phyloP scores from a whole-genome alignment of 768 basidiomycete genomes.

The Ramaria rubella region DNA sequence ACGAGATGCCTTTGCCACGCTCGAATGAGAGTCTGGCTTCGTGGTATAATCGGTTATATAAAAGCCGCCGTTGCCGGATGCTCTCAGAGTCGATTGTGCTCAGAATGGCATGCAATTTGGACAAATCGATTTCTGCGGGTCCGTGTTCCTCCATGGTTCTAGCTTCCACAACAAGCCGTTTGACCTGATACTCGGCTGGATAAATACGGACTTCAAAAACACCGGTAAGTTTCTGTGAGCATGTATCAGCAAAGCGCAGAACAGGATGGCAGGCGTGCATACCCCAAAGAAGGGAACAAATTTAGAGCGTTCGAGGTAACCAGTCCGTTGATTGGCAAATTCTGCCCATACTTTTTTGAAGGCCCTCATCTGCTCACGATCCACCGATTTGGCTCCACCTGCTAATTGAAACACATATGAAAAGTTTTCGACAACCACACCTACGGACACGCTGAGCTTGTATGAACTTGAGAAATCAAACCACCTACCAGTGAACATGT shows the following conservation, averaged over 20 bases:
- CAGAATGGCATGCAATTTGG: slow-evolving; percentile 52
- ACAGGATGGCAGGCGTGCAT: slow-evolving; percentile 26
- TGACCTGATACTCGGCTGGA: slow-evolving; percentile 57
- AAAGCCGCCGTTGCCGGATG: slow-evolving; percentile 58
- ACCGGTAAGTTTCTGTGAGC: slow-evolving; percentile 64
- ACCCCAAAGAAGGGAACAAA: slow-evolving; percentile 82
- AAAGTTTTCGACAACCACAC: slow-evolving; percentile 93
- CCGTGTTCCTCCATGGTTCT: slow-evolving; percentile 12
- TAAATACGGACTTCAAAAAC: slow-evolving; percentile 88
- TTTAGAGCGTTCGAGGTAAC: slow-evolving; percentile 61
- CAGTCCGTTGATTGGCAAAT: slow-evolving; percentile 72
- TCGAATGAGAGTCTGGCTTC: slow-evolving; percentile 76
- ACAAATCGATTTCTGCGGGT: slow-evolving; percentile 52
- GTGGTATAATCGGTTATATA: slow-evolving; percentile 76
- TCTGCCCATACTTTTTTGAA: slow-evolving; percentile 95
- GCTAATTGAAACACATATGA: slow-evolving; percentile 91
- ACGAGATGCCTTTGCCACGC: slow-evolving; percentile 76
- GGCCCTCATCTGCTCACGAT: slow-evolving; percentile 83
- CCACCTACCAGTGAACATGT: slow-evolving; percentile 79
- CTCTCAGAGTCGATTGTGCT: slow-evolving; percentile 55
- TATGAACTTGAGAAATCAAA: background rate
- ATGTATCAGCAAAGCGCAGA: background rate
- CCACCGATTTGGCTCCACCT: slow-evolving; percentile 73
- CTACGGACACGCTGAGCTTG: slow-evolving; percentile 25
- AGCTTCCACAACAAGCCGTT: slow-evolving; percentile 50